phyloP scores from a whole-genome alignment of 106 monocot genomes.

The Acanthochlamys bracteata region DNA sequence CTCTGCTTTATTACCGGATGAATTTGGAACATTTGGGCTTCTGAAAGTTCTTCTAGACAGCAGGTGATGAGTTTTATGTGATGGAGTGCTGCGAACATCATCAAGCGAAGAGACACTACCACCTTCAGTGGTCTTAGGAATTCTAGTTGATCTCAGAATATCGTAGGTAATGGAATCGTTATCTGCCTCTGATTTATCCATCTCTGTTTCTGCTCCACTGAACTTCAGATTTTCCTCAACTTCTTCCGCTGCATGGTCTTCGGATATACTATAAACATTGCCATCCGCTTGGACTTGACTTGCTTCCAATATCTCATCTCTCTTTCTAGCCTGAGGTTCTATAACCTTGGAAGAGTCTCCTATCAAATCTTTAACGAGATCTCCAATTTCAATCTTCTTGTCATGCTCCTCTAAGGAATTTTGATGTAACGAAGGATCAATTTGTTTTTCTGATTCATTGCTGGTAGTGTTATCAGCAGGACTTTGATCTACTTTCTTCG shows the following conservation, averaged over 20 bases:
- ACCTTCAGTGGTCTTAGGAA: conserved; percentile 19
- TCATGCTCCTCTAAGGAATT: background rate
- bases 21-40: background rate
- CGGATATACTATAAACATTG: too few species aligned
- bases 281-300: too few species aligned
- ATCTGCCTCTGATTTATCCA: too few species aligned
- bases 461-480: background rate
- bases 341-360: too few species aligned
- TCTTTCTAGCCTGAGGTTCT: too few species aligned
- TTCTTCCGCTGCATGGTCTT: too few species aligned
- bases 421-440: background rate
- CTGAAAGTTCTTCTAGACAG: conserved; percentile 32
- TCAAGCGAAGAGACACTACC: conserved; percentile 27
- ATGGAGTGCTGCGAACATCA: background rate
- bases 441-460: background rate
- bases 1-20: background rate
- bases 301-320: too few species aligned
- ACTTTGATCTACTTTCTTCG: background rate
- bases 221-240: too few species aligned
- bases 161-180: background rate
- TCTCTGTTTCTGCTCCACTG: too few species aligned
- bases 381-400: background rate
- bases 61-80: background rate
- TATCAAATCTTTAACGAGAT: background rate
- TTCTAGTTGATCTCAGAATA: conserved; percentile 12